Evolutionary conservation across 495 filamentous ascomycete genomes (phyloP).

Genomic region (Margaritispora aquatica): DNA sequence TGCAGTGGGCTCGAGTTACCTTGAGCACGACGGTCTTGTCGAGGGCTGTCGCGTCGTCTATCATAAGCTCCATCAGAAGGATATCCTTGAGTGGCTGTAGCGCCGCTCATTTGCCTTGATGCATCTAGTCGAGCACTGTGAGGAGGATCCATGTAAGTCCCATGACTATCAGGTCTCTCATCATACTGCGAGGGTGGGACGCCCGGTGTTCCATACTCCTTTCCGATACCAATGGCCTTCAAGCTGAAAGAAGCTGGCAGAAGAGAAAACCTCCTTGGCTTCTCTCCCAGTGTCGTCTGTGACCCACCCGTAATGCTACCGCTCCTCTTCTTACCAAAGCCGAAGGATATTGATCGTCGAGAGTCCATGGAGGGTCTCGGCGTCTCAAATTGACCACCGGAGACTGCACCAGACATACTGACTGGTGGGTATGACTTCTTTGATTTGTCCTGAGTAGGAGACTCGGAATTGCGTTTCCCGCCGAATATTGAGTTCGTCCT

Average conservation of each 20-base stretch:
- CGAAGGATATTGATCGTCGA: conserved; percentile 66
- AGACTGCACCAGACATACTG: conserved; percentile 63
- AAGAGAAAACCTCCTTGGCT: conserved; percentile 69
- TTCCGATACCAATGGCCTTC: conserved; percentile 47
- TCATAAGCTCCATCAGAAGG: conserved; percentile 20
- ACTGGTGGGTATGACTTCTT: conserved; percentile 65
- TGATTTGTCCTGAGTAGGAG: conserved; percentile 21
- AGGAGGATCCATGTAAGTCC: conserved; percentile 22
- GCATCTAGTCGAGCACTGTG: conserved; percentile 27
- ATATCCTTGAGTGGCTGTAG: conserved; percentile 22
- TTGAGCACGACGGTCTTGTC: conserved; percentile 16
- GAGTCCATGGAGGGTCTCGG: conserved; percentile 75
- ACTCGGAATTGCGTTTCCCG: conserved; percentile 34
- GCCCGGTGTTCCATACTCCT: conserved; percentile 34
- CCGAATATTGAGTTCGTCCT: conserved; percentile 76
- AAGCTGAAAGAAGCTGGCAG: conserved; percentile 70
- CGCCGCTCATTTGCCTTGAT: conserved; percentile 38
- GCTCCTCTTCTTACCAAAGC: conserved; percentile 64
- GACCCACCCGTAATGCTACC: conserved; percentile 46
- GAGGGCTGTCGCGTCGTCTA: conserved; percentile 14
- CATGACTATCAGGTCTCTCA: conserved; percentile 21
- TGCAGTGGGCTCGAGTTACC: conserved; percentile 25
- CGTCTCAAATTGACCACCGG: conserved; percentile 40
- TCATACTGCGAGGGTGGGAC: conserved; percentile 36
- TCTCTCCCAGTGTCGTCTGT: conserved; percentile 43